phyloP scores from a whole-genome alignment of 2,329 filamentous ascomycete genomes.

The Byssothecium circinans region DNA sequence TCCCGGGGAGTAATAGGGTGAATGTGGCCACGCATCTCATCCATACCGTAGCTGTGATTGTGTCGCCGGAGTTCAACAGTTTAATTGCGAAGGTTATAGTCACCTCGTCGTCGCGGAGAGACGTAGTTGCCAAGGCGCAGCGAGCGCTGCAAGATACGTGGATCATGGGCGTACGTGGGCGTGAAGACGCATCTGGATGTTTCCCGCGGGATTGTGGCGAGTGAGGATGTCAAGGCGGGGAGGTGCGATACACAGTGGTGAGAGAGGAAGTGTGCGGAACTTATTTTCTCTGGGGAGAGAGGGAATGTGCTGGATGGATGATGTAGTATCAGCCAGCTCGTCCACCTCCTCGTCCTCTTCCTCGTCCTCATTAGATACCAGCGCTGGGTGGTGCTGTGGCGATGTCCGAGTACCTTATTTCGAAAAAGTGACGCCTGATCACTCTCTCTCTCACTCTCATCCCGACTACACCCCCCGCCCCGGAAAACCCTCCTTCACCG shows the following conservation, averaged over 20 bases:
- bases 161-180: slow-evolving; percentile 50
- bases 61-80: slow-evolving; percentile 61
- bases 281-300: slow-evolving; percentile 38
- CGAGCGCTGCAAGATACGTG: slow-evolving; percentile 59
- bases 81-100: slow-evolving; percentile 63
- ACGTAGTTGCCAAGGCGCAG: slow-evolving; percentile 55
- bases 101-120: slow-evolving; percentile 57
- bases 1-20: slow-evolving; percentile 61
- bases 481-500: background rate
- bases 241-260: slow-evolving; percentile 61
- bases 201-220: slow-evolving; percentile 56
- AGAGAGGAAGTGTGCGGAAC: slow-evolving; percentile 49
- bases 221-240: slow-evolving; percentile 53
- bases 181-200: slow-evolving; percentile 61
- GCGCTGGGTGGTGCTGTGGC: too few relatives aligned
- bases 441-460: slow-evolving; percentile 54
- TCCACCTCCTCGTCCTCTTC: too few relatives aligned
- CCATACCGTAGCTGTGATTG: slow-evolving; percentile 45
- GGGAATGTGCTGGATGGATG: too few relatives aligned
- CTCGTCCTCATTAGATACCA: too few relatives aligned
- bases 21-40: slow-evolving; percentile 60
- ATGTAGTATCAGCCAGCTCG: too few relatives aligned
- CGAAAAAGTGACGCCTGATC: too few relatives aligned
- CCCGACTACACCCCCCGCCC: slow-evolving; percentile 21
- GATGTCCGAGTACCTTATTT: slow-evolving; percentile 55